Percentiles rank a stretch among this genome's conserved stretches.
Conservation (phyloP, 352 stramenopile species). For the Plasmopara muralis region DNA sequence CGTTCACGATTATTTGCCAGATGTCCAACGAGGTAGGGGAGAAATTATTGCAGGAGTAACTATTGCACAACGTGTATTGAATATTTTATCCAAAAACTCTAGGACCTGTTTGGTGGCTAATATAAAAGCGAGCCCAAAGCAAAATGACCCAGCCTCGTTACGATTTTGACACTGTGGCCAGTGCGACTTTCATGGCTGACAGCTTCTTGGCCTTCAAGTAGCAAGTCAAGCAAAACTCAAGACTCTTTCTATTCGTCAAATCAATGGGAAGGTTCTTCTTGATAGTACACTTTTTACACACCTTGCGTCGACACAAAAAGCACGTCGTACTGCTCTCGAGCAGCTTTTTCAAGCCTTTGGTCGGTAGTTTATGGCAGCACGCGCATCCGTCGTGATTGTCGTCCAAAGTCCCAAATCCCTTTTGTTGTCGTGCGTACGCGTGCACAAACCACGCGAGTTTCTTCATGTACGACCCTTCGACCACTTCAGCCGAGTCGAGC, state of each 20-base stretch:
- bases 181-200: constrained; percentile 37
- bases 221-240: constrained; percentile 56
- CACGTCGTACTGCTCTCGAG: constrained; percentile 27
- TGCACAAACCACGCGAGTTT: constrained; percentile 61
- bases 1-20: too few species aligned
- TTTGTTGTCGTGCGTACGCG: constrained; percentile 15
- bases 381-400: constrained; percentile 21
- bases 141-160: too few species aligned
- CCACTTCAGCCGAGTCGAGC: constrained; percentile 31
- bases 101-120: too few species aligned
- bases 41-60: too few species aligned
- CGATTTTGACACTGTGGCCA: constrained; percentile 18
- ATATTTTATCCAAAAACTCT: too few species aligned
- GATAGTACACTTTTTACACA: constrained; percentile 48
- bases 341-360: constrained; percentile 31
- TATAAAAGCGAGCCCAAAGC: too few species aligned
- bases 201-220: constrained; percentile 46
- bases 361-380: constrained; percentile 31
- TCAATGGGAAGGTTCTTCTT: constrained; percentile 38
- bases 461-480: constrained; percentile 56
- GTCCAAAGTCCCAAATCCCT: constrained; percentile 3
- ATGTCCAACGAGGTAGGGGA: too few species aligned
- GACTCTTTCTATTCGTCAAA: constrained; percentile 30
- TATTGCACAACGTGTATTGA: too few species aligned
- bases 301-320: constrained; percentile 31